Base-by-base conservation (phyloP, 441 rosid species). In the Gossypium davidsonii region DNA sequence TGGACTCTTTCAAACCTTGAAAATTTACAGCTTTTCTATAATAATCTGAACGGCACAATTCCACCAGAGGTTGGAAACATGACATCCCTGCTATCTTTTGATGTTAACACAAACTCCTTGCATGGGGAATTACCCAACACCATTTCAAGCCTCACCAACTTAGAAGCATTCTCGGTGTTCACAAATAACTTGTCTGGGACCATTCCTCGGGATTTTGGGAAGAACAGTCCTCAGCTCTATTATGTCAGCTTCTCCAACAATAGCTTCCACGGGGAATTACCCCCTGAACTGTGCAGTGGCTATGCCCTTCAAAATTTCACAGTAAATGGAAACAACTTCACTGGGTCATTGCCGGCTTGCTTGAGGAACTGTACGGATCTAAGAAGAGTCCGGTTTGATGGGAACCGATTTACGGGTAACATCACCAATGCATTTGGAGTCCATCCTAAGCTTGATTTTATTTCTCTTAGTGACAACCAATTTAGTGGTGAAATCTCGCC, bases 201-300 rank as follows among this genome's bases (percentile, higher is more conserved):
- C 65, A 55, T 85, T 56, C 82, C 89, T 4, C 61, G 7, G 0
- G 84, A 81, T 63, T 81, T 85, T 18, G 89, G 89, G 26, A 75
- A 79, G 57, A 31, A 80, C 49, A 85, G 74, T 71, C 86, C 80
- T 61, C 11, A 34, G n/a, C 60, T 86, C 79, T 0, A 0, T 14
- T 71, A 65, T 75, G 91, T 83, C 18, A 83, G 96, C 83, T 87
- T 90, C 74, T 81, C 93, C 0, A 63, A 81, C 81, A 90, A 90
- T 83, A 86, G 86, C 76, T 90, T 90, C 83, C 31, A 76, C 0
- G 93, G 91, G 42, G 88, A 86, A 74, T 73, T 90, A 77, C 91
- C 93, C 0, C 82, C 76, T 3, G 86, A 86, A n/a, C 25, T 88
- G 44, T 90, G 96, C 74, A 85, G 88, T 12, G 81, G 87, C n/a